These are phyloP conservation scores for Venturia pyrina DNA, from an alignment of 2,329 filamentous ascomycete species.

Conservation along the genomic window DNA sequence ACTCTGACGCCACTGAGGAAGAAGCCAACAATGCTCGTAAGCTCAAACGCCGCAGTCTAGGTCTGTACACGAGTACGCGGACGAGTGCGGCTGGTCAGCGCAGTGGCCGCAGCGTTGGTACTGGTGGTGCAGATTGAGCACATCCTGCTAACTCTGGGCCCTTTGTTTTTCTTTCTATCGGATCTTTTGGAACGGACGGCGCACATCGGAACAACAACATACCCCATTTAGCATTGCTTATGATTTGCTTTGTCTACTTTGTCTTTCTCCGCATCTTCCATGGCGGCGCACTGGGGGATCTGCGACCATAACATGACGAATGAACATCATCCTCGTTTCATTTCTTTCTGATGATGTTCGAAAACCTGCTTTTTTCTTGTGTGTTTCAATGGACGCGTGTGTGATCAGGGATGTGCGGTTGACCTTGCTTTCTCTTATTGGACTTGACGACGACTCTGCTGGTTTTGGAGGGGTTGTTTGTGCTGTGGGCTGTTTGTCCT, in stretches of 20 bases:
- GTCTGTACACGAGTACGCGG: slow-evolving; percentile 8
- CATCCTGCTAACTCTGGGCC: background rate
- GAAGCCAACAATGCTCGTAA: slow-evolving; percentile 3
- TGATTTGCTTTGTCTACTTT: background rate
- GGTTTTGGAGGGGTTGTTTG: background rate
- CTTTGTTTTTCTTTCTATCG: background rate
- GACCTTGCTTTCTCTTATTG: background rate
- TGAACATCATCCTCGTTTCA: background rate
- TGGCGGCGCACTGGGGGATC: background rate
- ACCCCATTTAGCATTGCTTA: slow-evolving; percentile 5
- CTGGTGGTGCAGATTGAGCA: background rate
- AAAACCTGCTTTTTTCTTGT: background rate
- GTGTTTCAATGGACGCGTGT: slow-evolving; percentile 1
- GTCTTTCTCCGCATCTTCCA: background rate
- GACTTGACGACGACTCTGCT: background rate
- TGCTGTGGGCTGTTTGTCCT: background rate
- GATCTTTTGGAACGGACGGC: background rate
- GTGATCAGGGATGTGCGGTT: background rate
- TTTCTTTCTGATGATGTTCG: background rate
- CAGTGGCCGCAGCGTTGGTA: background rate
- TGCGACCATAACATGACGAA: background rate
- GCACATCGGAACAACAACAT: background rate
- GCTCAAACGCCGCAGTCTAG: slow-evolving; percentile 5
- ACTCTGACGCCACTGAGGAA: background rate
- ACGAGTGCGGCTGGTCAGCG: background rate